Percentiles rank a stretch among this genome's conserved stretches.
Conservation (phyloP, 306 rosid genomes). For the Dryas octopetala region DNA sequence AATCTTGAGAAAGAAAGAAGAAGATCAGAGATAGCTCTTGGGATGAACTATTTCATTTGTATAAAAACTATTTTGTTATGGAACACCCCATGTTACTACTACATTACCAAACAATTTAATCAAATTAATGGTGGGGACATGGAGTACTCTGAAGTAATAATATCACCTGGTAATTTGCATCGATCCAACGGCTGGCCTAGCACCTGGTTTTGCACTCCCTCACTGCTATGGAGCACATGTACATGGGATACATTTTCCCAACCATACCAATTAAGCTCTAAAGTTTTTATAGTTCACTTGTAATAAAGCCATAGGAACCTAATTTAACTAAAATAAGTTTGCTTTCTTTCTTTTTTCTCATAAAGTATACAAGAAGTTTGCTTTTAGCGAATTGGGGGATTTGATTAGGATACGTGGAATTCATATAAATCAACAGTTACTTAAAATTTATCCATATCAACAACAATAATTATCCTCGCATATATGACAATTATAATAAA, state of each 20-base stretch:
- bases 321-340: background rate
- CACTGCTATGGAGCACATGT: background rate
- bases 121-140: slow-evolving; percentile 39
- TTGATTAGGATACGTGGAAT: too few species aligned
- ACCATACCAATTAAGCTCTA: background rate
- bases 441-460: too few species aligned
- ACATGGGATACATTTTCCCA: slow-evolving; percentile 1
- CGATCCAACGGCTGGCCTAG: slow-evolving; percentile 22
- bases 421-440: too few species aligned
- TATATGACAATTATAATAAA: too few species aligned
- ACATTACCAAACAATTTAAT: slow-evolving; percentile 49
- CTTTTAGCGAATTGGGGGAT: too few species aligned
- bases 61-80: slow-evolving; percentile 23
- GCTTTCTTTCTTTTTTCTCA: too few species aligned
- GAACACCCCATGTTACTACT: slow-evolving; percentile 66
- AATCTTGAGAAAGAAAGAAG: slow-evolving; percentile 22
- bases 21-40: too few species aligned
- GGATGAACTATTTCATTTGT: background rate
- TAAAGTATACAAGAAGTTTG: too few species aligned
- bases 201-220: slow-evolving; percentile 7
- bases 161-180: slow-evolving; percentile 12
- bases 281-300: background rate
- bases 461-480: too few species aligned
- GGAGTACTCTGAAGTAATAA: slow-evolving; percentile 20
- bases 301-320: background rate